Base-by-base conservation (phyloP, 2,329 filamentous ascomycete genomes). In the Penicillium sp. region DNA sequence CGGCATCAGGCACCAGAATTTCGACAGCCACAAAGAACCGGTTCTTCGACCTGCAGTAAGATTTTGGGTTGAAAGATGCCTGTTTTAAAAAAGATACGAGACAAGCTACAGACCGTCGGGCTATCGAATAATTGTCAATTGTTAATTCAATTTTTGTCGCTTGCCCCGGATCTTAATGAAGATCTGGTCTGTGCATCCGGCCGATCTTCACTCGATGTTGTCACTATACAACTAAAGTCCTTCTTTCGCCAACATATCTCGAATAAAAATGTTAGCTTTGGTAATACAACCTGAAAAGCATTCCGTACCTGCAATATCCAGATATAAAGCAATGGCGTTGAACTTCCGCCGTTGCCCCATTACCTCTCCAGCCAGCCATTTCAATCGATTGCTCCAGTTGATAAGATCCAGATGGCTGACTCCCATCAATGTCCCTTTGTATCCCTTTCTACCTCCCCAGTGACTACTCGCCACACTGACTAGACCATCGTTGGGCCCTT, bases 221-320 rank as follows among this genome's bases (percentile, higher is more conserved):
- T 29, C 23, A 29, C 35, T 39, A 11, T 19, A 39, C n/a, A 39
- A 27, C 4, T 62, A 79, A 16, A 79, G 64, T 2, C 84, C 86
- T 68, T 91, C 87, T 65, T 87, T 88, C 2, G 88, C 86, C 50
- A 91, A 75, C 88, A 90, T 91, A 67, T 90, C 76, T 71, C 60
- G 29, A 21, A 14, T 1, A 39, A 7, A 25, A 25, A 27, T 26
- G 27, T 52, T 23, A 60, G 50, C 43, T 23, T 48, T 35, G 19
- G n/a, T 33, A 19, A 23, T 2, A 6, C 8, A n/a, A 49, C 16
- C 21, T 25, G 21, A 11, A 50, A 5, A 19, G 8, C 21, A 26
- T 26, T 31, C 16, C 31, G 29, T 76, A 88, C 79, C 88, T 74
- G 79, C 88, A 61, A 88, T 86, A 60, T 92, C 78, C 80, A 86